Conservation (phyloP, 805 yeast genomes). For the Candida patagonica region DNA sequence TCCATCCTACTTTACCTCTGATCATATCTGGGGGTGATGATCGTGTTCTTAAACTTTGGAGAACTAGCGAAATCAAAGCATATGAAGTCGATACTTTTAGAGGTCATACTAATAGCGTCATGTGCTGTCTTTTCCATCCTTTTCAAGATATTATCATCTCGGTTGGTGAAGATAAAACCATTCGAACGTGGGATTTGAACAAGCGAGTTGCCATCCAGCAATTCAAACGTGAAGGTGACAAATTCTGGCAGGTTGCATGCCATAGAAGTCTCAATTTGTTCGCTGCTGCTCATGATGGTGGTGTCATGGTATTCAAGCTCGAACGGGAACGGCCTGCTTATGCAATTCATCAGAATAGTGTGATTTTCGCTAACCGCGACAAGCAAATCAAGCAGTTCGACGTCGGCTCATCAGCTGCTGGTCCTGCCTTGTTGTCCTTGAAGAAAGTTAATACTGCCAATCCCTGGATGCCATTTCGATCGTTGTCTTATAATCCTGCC, state of each 20-base stretch:
- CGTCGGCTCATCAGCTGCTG: conserved; percentile 45
- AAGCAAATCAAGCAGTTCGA: conserved; percentile 80
- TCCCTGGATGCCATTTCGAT: conserved; percentile 77
- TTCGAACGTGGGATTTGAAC: conserved; percentile 94
- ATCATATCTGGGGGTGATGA: conserved; percentile 96
- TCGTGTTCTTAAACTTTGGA: conserved; percentile 89
- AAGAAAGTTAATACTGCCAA: conserved; percentile 79
- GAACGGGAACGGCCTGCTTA: conserved; percentile 98
- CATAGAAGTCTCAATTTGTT: conserved; percentile 89
- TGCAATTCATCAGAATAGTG: conserved; percentile 57
- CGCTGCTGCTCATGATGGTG: conserved; percentile 95
- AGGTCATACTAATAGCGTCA: conserved; percentile 92
- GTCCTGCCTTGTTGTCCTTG: conserved; percentile 65
- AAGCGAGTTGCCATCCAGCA: conserved; percentile 89
- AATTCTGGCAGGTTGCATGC: conserved; percentile 86
- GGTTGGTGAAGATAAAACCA: conserved; percentile 91
- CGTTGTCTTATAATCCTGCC: conserved; percentile 83
- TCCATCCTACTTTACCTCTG: conserved; percentile 93
- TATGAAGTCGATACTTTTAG: conserved; percentile 99
- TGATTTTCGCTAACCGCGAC: conserved; percentile 71
- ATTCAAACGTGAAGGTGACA: conserved; percentile 85
- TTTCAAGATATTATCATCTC: conserved; percentile 85
- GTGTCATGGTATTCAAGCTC: conserved; percentile 95
- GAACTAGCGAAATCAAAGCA: conserved; percentile 95
- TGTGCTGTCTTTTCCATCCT: conserved; percentile 86